A percentile compares a stretch with the other conserved stretches of the same genome.
Conservation (phyloP, 2,329 filamentous ascomycete species). For the Domatiomyces catenatus region DNA sequence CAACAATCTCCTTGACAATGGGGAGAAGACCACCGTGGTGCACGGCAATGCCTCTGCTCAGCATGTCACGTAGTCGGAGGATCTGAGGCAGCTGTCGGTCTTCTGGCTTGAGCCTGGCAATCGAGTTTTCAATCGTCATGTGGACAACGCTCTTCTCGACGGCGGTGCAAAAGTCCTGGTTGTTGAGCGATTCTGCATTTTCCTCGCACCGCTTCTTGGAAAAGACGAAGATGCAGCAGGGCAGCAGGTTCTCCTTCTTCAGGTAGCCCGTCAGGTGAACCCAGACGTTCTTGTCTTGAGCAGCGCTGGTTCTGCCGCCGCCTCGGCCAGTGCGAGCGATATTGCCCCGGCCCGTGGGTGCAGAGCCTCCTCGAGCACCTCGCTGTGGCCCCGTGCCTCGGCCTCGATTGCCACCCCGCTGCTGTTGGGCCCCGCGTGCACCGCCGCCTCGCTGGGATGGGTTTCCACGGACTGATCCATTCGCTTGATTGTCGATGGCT, state of each 20-base stretch:
- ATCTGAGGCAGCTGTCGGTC: slow-evolving; percentile 88
- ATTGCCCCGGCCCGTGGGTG: slow-evolving; percentile 54
- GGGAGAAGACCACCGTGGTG: slow-evolving; percentile 89
- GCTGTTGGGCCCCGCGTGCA: slow-evolving; percentile 40
- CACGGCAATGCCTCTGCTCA: slow-evolving; percentile 80
- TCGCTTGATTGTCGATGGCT: slow-evolving; percentile 28
- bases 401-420: slow-evolving; percentile 37
- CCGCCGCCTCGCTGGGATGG: slow-evolving; percentile 36
- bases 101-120: slow-evolving; percentile 78
- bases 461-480: slow-evolving; percentile 19
- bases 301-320: slow-evolving; percentile 72
- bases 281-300: slow-evolving; percentile 93
- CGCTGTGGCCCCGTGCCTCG: slow-evolving; percentile 38
- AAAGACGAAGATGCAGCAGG: slow-evolving; percentile 94
- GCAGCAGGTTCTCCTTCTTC: slow-evolving; percentile 71
- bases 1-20: slow-evolving; percentile 94
- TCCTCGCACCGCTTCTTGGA: slow-evolving; percentile 96
- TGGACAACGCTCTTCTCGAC: slow-evolving; percentile 92
- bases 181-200: slow-evolving; percentile 86
- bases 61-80: slow-evolving; percentile 65
- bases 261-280: slow-evolving; percentile 87
- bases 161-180: slow-evolving; percentile 86
- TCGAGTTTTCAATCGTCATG: slow-evolving; percentile 91
- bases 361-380: slow-evolving; percentile 39
- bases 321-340: slow-evolving; percentile 78